Evolutionary conservation across 1,284 basidiomycete genomes (phyloP).

Genomic region (Quambalaria eucalypti): DNA sequence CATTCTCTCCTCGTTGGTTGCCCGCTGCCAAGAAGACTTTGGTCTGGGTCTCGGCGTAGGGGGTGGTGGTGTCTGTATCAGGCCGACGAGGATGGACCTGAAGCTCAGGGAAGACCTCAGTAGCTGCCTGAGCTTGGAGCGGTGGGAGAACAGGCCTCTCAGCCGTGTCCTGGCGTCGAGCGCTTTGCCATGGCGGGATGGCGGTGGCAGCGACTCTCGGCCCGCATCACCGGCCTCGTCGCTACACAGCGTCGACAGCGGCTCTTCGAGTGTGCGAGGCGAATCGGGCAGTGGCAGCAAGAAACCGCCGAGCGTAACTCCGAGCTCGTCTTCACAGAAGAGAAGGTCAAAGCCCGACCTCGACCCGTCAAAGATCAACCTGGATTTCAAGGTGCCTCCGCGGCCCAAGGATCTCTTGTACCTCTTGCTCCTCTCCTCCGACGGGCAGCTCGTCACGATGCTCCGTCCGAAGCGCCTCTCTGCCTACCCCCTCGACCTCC

Average conservation of each 20-base stretch:
- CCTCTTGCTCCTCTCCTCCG: slow-evolving; percentile 65
- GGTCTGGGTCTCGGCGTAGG: slow-evolving; percentile 1
- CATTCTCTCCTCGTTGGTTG: slow-evolving; percentile 26
- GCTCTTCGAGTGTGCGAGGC: no score
- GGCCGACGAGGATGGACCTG: background rate
- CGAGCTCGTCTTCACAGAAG: no score
- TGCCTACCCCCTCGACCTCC: slow-evolving; percentile 64
- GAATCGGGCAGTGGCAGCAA: background rate
- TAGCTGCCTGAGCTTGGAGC: background rate
- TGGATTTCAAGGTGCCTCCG: slow-evolving; percentile 47
- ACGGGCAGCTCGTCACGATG: slow-evolving; percentile 72
- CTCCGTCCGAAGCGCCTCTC: slow-evolving; percentile 84
- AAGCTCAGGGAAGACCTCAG: background rate
- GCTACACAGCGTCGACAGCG: background rate
- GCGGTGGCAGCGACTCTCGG: background rate
- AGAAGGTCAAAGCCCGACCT: background rate
- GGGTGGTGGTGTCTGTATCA: background rate
- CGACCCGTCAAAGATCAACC: background rate
- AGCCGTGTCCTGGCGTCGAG: slow-evolving; percentile 52
- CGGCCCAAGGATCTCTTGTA: slow-evolving; percentile 68
- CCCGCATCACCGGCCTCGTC: background rate
- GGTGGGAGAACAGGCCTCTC: slow-evolving; percentile 7
- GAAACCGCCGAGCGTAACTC: no score
- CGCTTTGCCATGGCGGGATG: no score
- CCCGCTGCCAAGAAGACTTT: slow-evolving; percentile 21